Base-by-base conservation (phyloP, 306 rosid species). In the Parietaria judaica region DNA sequence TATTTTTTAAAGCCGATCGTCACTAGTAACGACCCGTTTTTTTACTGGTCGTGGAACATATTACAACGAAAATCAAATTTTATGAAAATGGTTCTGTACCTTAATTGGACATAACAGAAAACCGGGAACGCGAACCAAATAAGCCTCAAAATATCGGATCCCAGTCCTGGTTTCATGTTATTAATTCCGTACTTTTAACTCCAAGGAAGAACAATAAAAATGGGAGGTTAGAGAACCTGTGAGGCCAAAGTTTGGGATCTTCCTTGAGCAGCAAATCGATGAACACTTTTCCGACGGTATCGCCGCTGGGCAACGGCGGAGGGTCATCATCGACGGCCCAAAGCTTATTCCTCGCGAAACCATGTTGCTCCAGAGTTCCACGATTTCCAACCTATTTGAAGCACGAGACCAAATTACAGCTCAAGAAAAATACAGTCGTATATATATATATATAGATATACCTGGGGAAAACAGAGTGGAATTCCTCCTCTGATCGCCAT, bases 381-480 rank as follows among this genome's bases (percentile, higher is more conserved):
- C 78, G 78, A 57, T 55, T 83, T 58, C 95, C 95, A 75, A 88
- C 83, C 98, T 91, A 36, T 39, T 23, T 64, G 11, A 64, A 51
- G 66, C 43, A 69, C 37, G 10, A 3, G 39, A 44, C 17, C 51
- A 49, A 74, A 31, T 17, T 8, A 56, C 17, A 37, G 58, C 7
- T 55, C 47, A 50, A 66, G 71, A 44, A 11, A 35, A 23, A 41
- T 53, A 13, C 50, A 46, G 13, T 46, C 13, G 11, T 13, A 46
- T 46, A 7, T 46, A 31, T 23, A 61, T 9, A 14, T 61, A 43
- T 11, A 55, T 35, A 39, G 6, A 46, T 10, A 35, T 72, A 87
- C 96, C 88, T 92, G 96, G 15, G 99, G 96, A 49, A 92, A 92
- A 69, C 99, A 88, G 54, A 88, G 84, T 69, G 90, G 90, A 65